Evolutionary conservation across 148 eudicot species (phyloP).

Genomic region (Suaeda aralocaspica): DNA sequence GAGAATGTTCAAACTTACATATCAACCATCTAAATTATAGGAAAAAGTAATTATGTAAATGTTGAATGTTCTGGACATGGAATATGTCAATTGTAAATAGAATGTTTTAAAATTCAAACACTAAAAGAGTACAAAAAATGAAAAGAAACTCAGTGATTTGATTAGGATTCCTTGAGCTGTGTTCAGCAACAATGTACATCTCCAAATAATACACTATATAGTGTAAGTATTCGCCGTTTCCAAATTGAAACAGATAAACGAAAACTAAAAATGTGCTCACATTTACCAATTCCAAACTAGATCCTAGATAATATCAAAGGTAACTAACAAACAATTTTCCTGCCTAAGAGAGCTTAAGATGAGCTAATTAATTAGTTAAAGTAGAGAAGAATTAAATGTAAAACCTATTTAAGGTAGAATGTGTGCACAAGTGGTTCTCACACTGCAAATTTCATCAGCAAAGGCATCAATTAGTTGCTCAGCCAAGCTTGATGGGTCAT

Average conservation of each 20-base stretch:
- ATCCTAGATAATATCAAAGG: background rate
- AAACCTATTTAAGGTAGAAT: background rate
- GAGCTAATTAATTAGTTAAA: background rate
- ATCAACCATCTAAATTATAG: no score
- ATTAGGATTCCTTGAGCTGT: no score
- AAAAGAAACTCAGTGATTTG: no score
- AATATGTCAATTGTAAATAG: no score
- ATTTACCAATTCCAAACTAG: slow-evolving; percentile 10
- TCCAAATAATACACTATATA: slow-evolving; percentile 4
- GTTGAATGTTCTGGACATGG: no score
- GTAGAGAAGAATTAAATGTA: background rate
- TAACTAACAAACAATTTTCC: slow-evolving; percentile 12
- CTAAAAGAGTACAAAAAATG: no score
- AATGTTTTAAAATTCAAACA: no score
- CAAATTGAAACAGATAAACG: slow-evolving; percentile 1
- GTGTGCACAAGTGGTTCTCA: slow-evolving; percentile 12
- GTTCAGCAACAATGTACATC: background rate
- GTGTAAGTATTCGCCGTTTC: background rate
- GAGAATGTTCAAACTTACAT: no score
- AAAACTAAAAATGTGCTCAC: slow-evolving; percentile 17
- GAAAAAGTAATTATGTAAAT: no score
- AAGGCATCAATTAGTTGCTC: slow-evolving; percentile 61
- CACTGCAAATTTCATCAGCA: slow-evolving; percentile 40
- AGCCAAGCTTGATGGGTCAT: slow-evolving; percentile 61
- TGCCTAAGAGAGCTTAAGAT: slow-evolving; percentile 14